phyloP scores from a whole-genome alignment of 2,329 filamentous ascomycete species.

The Pseudogymnoascus sp. region DNA sequence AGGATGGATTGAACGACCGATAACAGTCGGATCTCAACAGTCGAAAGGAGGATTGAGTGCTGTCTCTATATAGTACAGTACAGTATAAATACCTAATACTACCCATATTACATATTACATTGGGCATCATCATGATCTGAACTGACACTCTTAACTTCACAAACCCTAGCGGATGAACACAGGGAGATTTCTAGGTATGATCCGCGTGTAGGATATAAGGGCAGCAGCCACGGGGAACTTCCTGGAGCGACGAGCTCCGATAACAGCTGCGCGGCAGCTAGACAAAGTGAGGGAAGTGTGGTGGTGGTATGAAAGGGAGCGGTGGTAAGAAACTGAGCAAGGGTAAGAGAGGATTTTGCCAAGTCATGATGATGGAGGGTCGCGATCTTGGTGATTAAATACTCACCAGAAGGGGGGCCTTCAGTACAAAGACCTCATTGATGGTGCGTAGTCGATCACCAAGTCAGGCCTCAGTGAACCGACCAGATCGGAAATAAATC shows the following conservation, averaged over 20 bases:
- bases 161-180: too few species aligned
- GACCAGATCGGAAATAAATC: too few species aligned
- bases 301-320: background rate
- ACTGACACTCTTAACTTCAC: background rate
- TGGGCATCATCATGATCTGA: background rate
- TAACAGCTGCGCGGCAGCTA: too few species aligned
- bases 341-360: background rate
- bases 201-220: background rate
- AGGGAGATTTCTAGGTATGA: background rate
- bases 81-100: constrained; percentile 1
- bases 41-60: background rate
- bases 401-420: too few species aligned
- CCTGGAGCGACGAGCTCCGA: too few species aligned
- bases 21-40: background rate
- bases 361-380: too few species aligned
- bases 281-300: too few species aligned
- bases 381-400: too few species aligned
- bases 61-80: background rate
- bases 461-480: too few species aligned
- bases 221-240: too few species aligned
- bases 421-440: too few species aligned
- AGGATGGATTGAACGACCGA: background rate
- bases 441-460: too few species aligned
- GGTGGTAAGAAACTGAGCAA: background rate
- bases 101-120: background rate